phyloP scores from a whole-genome alignment of 2,329 filamentous ascomycete genomes.

The Trichophyton verrucosum region DNA sequence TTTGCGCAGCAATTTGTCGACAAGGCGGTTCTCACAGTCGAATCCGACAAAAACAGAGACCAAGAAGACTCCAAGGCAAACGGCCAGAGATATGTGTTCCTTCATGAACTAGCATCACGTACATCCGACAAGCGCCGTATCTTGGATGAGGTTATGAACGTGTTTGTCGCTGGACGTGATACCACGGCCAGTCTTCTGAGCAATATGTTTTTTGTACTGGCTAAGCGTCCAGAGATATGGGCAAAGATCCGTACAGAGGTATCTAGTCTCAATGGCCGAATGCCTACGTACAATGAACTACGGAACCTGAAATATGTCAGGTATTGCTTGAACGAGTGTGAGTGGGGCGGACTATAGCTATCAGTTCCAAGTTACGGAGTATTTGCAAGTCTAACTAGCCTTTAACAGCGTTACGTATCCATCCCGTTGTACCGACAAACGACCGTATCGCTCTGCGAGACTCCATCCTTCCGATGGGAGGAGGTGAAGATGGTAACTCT shows the following conservation, averaged over 20 bases:
- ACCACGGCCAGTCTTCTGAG: constrained; percentile 39
- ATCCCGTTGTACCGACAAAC: constrained; percentile 38
- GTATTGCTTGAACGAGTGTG: constrained; percentile 12
- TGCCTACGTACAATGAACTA: constrained; percentile 7
- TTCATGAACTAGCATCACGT: constrained; percentile 63
- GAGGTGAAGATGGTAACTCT: constrained; percentile 46
- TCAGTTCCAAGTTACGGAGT: constrained; percentile 32
- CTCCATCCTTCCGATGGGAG: constrained; percentile 39
- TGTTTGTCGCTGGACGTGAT: constrained; percentile 43
- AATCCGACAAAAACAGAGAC: constrained; percentile 51
- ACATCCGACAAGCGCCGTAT: constrained; percentile 40
- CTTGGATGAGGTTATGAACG: constrained; percentile 65
- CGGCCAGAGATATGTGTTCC: constrained; percentile 45
- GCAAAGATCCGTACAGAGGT: constrained; percentile 35
- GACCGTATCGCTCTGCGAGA: constrained; percentile 28
- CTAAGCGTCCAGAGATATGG: constrained; percentile 38
- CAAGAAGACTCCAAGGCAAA: constrained; percentile 57
- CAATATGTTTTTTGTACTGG: constrained; percentile 37
- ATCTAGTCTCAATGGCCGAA: constrained; percentile 20
- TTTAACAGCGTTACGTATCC: constrained; percentile 27
- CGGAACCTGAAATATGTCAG: constrained; percentile 9
- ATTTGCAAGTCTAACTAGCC: constrained; percentile 47
- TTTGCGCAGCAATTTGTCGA: constrained; percentile 13
- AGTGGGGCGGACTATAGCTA: neutral
- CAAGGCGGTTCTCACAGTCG: constrained; percentile 8